Evolutionary conservation across 1,139 yeast species (phyloP).

Genomic region (Taphrina pruni): DNA sequence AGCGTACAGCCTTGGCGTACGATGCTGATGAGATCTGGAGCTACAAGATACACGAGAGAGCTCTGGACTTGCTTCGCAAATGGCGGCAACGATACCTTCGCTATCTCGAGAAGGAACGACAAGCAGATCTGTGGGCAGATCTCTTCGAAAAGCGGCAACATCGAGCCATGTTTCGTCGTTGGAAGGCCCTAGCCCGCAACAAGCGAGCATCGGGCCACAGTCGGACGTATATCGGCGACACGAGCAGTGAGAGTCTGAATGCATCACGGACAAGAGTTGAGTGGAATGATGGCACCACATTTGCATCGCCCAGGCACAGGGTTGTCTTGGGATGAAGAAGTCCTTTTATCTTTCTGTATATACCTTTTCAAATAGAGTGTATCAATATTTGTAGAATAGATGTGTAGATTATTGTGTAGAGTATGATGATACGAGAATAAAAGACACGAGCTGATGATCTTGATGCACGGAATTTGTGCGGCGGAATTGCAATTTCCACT

Average conservation of each 20-base stretch:
- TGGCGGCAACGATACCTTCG: constrained; percentile 15
- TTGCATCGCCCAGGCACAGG: constrained; percentile 4
- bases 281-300: constrained; percentile 20
- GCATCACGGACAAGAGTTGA: constrained; percentile 22
- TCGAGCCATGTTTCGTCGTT: constrained; percentile 14
- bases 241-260: constrained; percentile 21
- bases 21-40: constrained; percentile 22
- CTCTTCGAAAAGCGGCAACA: not conserved
- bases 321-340: not conserved
- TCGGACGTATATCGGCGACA: constrained; percentile 15
- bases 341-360: too few species aligned
- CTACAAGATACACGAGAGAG: constrained; percentile 7
- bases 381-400: too few species aligned
- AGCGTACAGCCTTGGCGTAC: not conserved
- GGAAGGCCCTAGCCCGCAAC: not conserved
- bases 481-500: not conserved
- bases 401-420: too few species aligned
- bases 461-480: constrained; percentile 11
- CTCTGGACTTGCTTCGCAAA: not conserved
- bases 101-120: constrained; percentile 12
- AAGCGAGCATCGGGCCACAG: not conserved
- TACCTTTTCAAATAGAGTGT: too few species aligned
- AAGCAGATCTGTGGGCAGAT: constrained; percentile 26
- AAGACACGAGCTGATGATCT: not conserved
- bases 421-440: too few species aligned